Evolutionary conservation across 495 filamentous ascomycete genomes (phyloP).

Genomic region (Poronia punctata): DNA sequence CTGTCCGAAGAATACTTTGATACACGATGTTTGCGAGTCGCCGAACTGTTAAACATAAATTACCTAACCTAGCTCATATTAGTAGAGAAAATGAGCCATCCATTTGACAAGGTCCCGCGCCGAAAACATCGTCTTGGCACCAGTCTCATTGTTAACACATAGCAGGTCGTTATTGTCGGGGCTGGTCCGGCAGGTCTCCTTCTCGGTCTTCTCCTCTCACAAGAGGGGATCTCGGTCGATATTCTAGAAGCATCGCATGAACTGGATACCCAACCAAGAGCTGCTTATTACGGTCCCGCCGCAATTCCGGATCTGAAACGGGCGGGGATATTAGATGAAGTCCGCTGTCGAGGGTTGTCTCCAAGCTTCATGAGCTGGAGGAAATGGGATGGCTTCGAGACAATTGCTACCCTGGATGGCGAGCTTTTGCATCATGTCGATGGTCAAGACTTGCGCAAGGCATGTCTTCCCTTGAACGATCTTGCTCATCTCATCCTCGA

Average conservation of each 20-base stretch:
- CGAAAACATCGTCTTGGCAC: too few relatives aligned
- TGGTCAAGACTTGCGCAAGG: slow-evolving; percentile 32
- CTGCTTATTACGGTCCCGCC: slow-evolving; percentile 47
- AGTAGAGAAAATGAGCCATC: too few relatives aligned
- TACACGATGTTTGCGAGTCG: too few relatives aligned
- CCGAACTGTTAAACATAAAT: too few relatives aligned
- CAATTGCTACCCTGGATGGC: slow-evolving; percentile 27
- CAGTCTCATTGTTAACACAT: too few relatives aligned
- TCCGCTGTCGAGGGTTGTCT: slow-evolving; percentile 40
- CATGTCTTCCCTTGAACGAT: slow-evolving; percentile 29
- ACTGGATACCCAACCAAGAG: slow-evolving; percentile 48
- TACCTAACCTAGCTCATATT: too few relatives aligned
- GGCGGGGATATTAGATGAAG: slow-evolving; percentile 50
- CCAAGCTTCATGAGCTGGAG: slow-evolving; percentile 49
- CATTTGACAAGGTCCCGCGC: too few relatives aligned
- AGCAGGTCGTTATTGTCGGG: slow-evolving; percentile 44
- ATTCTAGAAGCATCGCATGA: slow-evolving; percentile 44
- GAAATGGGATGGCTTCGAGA: slow-evolving; percentile 27
- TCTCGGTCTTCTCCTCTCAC: slow-evolving; percentile 47
- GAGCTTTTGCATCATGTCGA: slow-evolving; percentile 21
- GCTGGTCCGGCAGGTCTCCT: slow-evolving; percentile 53
- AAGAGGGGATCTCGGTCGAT: slow-evolving; percentile 44
- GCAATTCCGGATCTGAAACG: slow-evolving; percentile 49
- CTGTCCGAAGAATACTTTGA: too few relatives aligned
- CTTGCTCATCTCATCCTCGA: slow-evolving; percentile 40